Base-by-base conservation (phyloP, 192 early-diverging fungal species). In the Podila verticillata region DNA sequence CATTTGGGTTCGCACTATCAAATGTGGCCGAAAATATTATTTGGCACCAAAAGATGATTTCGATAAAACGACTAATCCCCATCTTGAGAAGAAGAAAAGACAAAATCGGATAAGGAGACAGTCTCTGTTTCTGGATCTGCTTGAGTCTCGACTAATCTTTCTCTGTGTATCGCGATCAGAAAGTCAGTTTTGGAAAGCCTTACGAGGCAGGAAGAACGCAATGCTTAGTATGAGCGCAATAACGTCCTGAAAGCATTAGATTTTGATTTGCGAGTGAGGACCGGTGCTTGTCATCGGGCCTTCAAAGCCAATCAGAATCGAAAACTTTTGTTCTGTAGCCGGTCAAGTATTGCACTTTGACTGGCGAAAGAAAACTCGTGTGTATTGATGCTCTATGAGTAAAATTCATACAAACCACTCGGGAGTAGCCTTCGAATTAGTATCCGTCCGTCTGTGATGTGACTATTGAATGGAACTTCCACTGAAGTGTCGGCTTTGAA, bases 321-420 rank as follows among this genome's bases (percentile, higher is more conserved):
- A 68, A 39, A 39, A 66, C 65, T 54, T 59, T 59, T 69, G 28
- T 44, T 39, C 34, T 57, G 22, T 22, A 32, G 28, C 26, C 32
- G 17, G 58, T 24, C 67, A 24, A 24, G 48, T 34, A 39, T 65
- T 51, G 15, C 48, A 36, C 39, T 32, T 35, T 24, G 32, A 22
- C 56, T 22, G 66, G 17, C 20, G 66, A 68, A 68, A 58, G 66
- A 58, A 35, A 68, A 68, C 66, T 44, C 22, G 66, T 68, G 66
- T 68, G 66, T 68, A 68, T 44, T 68, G 35, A 22, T 68, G 51
- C 66, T 68, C 66, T 68, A 57, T 68, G 66, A 68, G 66, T 57
- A 68, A 39, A 6, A 58, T 36, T 68, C 30, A 32, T 44, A 68
- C 66, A 68, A 68, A 57, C 30, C 66, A 68, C 28, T 68, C 35